phyloP scores from a whole-genome alignment of 2,329 filamentous ascomycete genomes.

The Alternaria triticina region DNA sequence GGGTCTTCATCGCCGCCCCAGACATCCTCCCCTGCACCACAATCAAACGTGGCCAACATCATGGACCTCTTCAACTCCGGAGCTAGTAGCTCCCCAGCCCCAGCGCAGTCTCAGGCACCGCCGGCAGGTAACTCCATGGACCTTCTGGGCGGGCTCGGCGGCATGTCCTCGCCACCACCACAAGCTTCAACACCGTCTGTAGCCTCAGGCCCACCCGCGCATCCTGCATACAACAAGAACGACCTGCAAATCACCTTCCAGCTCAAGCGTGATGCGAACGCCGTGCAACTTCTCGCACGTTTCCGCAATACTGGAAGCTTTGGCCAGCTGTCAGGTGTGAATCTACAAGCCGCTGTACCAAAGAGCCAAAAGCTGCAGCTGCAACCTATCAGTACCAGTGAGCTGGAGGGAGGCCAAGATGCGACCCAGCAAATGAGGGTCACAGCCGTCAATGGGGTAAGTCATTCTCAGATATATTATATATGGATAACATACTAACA shows the following conservation, averaged over 20 bases:
- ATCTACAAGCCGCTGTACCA: constrained; percentile 91
- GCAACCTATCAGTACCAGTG: constrained; percentile 83
- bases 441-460: constrained; percentile 83
- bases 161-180: constrained; percentile 56
- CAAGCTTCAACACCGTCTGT: constrained; percentile 50
- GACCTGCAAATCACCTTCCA: constrained; percentile 81
- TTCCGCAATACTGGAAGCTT: constrained; percentile 80
- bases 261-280: constrained; percentile 80
- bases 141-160: constrained; percentile 53
- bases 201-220: constrained; percentile 55
- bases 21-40: constrained; percentile 42
- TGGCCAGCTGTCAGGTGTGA: constrained; percentile 72
- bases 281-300: constrained; percentile 79
- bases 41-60: constrained; percentile 65
- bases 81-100: constrained; percentile 49
- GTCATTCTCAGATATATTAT: constrained; percentile 50
- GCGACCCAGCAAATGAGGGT: constrained; percentile 92
- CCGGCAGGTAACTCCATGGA: constrained; percentile 47
- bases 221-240: constrained; percentile 86
- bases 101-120: constrained; percentile 48
- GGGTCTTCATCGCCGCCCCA: constrained; percentile 58
- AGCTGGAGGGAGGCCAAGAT: constrained; percentile 77
- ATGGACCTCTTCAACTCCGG: constrained; percentile 82
- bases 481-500: constrained; percentile 23
- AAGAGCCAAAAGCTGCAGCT: constrained; percentile 95